Conservation (phyloP, 345 rosid genomes). For the Brassica incana region DNA sequence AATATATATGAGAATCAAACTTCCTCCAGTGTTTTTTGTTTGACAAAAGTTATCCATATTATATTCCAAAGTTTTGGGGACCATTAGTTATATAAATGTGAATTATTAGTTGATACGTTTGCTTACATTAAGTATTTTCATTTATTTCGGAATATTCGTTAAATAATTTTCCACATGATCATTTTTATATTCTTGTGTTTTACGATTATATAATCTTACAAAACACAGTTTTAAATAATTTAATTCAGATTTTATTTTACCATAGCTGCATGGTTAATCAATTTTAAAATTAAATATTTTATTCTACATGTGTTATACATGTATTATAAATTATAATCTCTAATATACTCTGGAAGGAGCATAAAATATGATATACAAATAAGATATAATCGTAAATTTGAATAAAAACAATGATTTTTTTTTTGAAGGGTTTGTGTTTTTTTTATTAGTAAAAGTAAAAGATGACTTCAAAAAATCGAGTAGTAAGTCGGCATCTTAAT, state of each 20-base stretch:
- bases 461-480: not conserved
- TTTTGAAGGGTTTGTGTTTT: conserved; percentile 3
- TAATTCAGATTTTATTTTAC: not conserved
- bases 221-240: not conserved
- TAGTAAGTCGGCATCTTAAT: not conserved
- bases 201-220: not conserved
- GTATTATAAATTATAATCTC: no score
- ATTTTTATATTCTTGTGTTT: not conserved
- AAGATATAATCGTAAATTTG: not conserved
- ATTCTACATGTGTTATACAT: not conserved
- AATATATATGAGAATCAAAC: not conserved
- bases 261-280: not conserved
- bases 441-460: conserved; percentile 15
- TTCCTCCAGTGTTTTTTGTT: not conserved
- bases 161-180: conserved; percentile 6
- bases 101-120: not conserved
- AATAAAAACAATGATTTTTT: not conserved
- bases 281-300: not conserved
- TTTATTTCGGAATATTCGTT: not conserved
- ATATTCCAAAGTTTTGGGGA: conserved; percentile 17
- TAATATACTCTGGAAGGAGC: no score
- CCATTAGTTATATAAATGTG: conserved; percentile 15
- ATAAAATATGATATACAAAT: not conserved
- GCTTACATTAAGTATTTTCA: not conserved
- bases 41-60: conserved; percentile 1